Evolutionary conservation across 805 yeast species (phyloP), one percentile per base, ranked within the genome.

Genomic region (Scheffersomyces ergatensis): DNA sequence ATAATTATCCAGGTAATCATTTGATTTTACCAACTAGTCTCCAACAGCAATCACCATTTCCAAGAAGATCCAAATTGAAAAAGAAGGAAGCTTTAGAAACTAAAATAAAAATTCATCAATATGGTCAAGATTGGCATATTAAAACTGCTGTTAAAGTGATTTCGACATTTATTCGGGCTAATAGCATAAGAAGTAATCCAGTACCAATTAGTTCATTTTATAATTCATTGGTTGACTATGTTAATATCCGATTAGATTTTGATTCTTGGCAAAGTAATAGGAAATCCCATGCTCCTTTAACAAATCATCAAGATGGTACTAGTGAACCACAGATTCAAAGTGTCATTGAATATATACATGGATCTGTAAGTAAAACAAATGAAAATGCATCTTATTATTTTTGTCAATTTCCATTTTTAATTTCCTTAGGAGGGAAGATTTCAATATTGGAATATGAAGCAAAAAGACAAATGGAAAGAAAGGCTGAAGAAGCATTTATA

Each of bases 401-500:
- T 46, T 90, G 98, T 57, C 85, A 85, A 47, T 89, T 74, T 49
- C 97, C 97, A 1, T 89, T 86, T 55, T 64, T 89, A 38, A 64
- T 92, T 18, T 82, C 95, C 0, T 61, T 92, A 43, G 97, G 95
- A 0, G 76, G 89, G 1, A 92, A 92, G 58, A 84, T 89, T 2
- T 72, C 83, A 0, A 80, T 92, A 2, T 63, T 92, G 47, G 95
- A 87, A 50, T 82, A 86, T 57, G 96, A 89, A 55, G 89, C 92
- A 0, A 76, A 80, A 46, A 62, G 83, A 35, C 83, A 78, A 39
- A 89, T 89, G 96, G 93, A 85, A 52, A 66, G 84, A 39, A 82
- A 84, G 52, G 96, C 96, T 0, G 96, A 89, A 52, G 92, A 87
- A 57, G 96, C 96, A 0, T 89, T 89, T 52, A 75, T 89, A 31